Conservation (phyloP, 371 early-diverging fungal species). For the Polyrhizophydium stewartii region DNA sequence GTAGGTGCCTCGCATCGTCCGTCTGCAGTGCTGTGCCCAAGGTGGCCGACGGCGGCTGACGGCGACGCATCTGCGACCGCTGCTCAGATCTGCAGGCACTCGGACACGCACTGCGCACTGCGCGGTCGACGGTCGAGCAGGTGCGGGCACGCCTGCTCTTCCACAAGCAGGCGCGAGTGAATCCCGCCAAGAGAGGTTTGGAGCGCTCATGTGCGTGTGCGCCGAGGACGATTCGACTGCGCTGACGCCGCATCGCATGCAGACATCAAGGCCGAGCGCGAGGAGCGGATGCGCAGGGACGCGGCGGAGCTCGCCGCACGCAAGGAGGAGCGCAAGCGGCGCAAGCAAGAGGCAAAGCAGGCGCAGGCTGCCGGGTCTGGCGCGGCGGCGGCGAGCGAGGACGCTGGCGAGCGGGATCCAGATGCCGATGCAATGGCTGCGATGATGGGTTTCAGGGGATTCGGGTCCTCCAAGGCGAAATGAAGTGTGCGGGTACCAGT, state of each 20-base stretch:
- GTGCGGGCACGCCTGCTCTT: constrained; percentile 29
- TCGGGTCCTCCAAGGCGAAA: neutral
- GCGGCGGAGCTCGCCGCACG: constrained; percentile 35
- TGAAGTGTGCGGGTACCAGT: too few relatives aligned
- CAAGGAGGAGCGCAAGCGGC: constrained; percentile 32
- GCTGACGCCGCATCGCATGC: neutral
- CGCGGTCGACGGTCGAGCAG: constrained; percentile 50
- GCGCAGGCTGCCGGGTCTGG: too few relatives aligned
- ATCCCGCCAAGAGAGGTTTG: constrained; percentile 17
- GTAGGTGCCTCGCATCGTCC: constrained; percentile 48
- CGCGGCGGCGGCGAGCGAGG: too few relatives aligned
- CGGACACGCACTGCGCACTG: constrained; percentile 75
- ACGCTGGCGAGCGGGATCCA: neutral
- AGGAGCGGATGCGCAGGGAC: constrained; percentile 33
- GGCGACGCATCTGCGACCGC: too few relatives aligned
- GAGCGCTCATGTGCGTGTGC: constrained; percentile 8
- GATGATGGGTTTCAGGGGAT: constrained; percentile 38
- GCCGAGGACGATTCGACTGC: neutral
- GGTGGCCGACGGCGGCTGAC: neutral
- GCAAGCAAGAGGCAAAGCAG: constrained; percentile 28
- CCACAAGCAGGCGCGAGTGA: constrained; percentile 25
- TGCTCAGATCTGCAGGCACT: constrained; percentile 58
- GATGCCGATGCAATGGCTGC: constrained; percentile 31
- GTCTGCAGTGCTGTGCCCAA: neutral
- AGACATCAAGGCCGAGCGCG: constrained; percentile 43